Base-by-base conservation (phyloP, 2,329 filamentous ascomycete genomes). In the Helotiales sp. region DNA sequence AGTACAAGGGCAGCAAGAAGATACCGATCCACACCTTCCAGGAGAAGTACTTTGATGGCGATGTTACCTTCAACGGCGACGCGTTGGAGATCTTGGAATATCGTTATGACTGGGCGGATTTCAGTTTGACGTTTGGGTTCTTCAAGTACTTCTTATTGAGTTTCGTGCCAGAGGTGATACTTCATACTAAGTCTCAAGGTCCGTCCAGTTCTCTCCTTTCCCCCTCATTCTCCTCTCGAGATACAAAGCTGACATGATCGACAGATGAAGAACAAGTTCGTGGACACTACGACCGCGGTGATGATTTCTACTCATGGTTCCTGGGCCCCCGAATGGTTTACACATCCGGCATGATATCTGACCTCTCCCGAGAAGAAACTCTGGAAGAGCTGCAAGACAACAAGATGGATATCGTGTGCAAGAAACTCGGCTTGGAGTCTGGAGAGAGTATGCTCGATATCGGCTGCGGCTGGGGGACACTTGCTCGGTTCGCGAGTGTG, bases 401-500 rank as follows among this genome's bases (percentile, higher is more conserved):
- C 82, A 91, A 91, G 78, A 81, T 91, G 69, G 83, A 83, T 62
- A 81, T 90, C 70, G 88, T 91, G 47, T 90, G 88, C 76, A 87
- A 90, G 78, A 91, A 91, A 81, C 89, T 90, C 67, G 85, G 80
- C 32, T 77, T 90, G 57, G 82, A 89, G 78, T 79, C 82, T 50
- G 88, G 87, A 69, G 87, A 91, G 74, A 84, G 79, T 61, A 79
- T 90, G 77, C 85, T 91, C 60, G 88, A 91, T 74, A 89, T 91
- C 74, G 88, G 88, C 72, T 90, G 88, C 75, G 88, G 88, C 67
- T 91, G 88, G 88, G 88, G 88, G 69, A 91, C 88, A 13, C 84
- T 91, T 52, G 84, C 90, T 74, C 89, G 89, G 73, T 93, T 90
- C 77, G 90, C 91, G 66, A 89, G 86, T 58, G 85, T 86, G 73